Evolutionary conservation across 73 alveolate genomes (phyloP), one percentile per base, ranked within the genome.

Genomic region (Paramecium primaurelia): DNA sequence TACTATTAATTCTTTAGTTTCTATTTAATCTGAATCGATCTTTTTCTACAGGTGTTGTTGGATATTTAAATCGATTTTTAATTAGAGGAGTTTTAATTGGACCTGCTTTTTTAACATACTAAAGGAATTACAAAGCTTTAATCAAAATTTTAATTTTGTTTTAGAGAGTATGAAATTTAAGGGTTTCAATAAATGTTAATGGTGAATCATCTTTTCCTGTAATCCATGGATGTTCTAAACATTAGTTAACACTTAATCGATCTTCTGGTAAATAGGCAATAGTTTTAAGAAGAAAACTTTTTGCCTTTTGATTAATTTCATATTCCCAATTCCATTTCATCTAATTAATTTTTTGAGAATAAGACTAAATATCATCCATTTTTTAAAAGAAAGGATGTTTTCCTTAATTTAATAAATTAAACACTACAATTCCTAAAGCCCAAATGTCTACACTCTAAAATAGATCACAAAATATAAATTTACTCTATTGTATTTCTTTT

Each of bases 401-500:
- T 0, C 87, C 87, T n/a, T 73, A 8, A 73, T 22, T 37, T 22
- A 73, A 36, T 44, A 73, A 12, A 73, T 73, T 73, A 73, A 16
- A 73, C 18, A 73, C 87, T 2, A 73, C 59, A 30, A 73, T 40
- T 2, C 87, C 87, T 9, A 73, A 8, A 2, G 87, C 87, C 87
- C 87, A 73, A 30, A 73, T 73, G 20, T 73, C 87, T 16, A 73
- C 85, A 64, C 84, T 64, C 84, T 64, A 54, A 54, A 54, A 2
- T 26, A 8, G 12, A 28, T 22, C 0, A 11, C 25, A 49, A 4
- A 11, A 18, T 59, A 64, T 4, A 25, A 22, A 1, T 11, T 28
- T 73, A 73, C 87, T 73, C 87, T 73, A 37, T 73, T 73, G 86
- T 94, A 94, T 47, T 47, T 80, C 75, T 92, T 94, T 80, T 86